phyloP scores from a whole-genome alignment of 495 filamentous ascomycete genomes.

The Penicillium cosmopolitanum region DNA sequence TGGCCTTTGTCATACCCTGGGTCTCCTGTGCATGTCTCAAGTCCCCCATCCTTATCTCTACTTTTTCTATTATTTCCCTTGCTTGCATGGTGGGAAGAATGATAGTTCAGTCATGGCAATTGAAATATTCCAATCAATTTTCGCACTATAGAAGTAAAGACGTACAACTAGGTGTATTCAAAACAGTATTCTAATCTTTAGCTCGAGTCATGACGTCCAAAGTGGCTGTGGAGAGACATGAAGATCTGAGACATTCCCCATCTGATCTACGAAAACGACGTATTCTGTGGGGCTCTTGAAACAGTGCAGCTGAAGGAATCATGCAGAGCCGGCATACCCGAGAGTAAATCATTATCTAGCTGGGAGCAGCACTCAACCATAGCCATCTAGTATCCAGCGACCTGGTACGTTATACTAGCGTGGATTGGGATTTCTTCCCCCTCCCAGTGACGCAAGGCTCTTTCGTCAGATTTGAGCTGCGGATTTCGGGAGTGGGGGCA shows the following conservation, averaged over 20 bases:
- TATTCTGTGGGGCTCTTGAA: conserved; percentile 1
- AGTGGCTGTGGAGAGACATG: conserved; percentile 1
- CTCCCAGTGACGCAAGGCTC: no score
- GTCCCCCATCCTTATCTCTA: conserved; percentile 18
- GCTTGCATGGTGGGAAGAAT: conserved; percentile 29
- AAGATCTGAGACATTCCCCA: conserved; percentile 2
- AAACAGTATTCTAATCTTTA: no score
- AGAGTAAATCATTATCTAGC: no score
- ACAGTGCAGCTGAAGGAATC: neutral
- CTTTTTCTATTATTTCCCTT: conserved; percentile 18
- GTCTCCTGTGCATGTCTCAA: conserved; percentile 30
- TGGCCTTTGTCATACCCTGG: conserved; percentile 25
- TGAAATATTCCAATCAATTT: conserved; percentile 11
- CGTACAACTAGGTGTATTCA: neutral
- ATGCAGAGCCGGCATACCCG: neutral
- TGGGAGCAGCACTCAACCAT: neutral
- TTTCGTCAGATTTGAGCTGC: no score
- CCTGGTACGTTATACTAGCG: no score
- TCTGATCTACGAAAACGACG: conserved; percentile 1
- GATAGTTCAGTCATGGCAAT: conserved; percentile 25
- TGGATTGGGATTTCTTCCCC: no score
- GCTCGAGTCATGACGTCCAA: neutral
- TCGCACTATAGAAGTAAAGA: neutral
- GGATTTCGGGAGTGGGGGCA: no score
- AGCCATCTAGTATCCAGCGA: neutral